These are phyloP conservation scores for Botrytis aclada DNA, from an alignment of 2,329 filamentous ascomycete genomes.

Conservation along the genomic window DNA sequence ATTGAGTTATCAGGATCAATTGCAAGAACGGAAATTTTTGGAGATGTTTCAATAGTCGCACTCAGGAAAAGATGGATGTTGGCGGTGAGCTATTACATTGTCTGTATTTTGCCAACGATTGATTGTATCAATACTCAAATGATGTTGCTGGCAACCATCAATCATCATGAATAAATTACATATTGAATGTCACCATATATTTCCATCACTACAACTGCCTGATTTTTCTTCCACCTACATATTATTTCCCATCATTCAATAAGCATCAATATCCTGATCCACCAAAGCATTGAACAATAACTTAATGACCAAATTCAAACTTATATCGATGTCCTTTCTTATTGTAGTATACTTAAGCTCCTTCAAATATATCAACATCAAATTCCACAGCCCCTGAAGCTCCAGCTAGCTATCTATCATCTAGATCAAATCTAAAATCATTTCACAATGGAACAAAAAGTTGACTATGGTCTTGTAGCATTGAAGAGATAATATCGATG, in stretches of 20 bases:
- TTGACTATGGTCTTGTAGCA: fast-evolving
- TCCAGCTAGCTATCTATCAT: too few relatives aligned
- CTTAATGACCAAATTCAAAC: neutral
- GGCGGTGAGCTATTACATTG: neutral
- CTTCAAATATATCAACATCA: too few relatives aligned
- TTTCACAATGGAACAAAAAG: neutral
- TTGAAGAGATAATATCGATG: neutral
- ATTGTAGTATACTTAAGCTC: neutral
- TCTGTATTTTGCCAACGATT: neutral
- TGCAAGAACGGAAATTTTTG: neutral
- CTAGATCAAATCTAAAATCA: too few relatives aligned
- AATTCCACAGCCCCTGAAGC: too few relatives aligned
- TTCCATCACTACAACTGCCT: neutral
- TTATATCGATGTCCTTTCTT: neutral
- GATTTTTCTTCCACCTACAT: neutral
- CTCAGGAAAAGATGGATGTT: neutral
- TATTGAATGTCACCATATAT: neutral
- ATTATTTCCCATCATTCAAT: neutral
- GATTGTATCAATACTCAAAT: neutral
- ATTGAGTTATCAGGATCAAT: neutral
- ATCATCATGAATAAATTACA: neutral
- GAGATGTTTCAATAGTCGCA: fast-evolving
- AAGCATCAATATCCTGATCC: neutral
- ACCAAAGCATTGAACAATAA: neutral
- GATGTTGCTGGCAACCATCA: neutral